Base-by-base conservation (phyloP, 441 rosid species). In the Theobroma grandiflorum region DNA sequence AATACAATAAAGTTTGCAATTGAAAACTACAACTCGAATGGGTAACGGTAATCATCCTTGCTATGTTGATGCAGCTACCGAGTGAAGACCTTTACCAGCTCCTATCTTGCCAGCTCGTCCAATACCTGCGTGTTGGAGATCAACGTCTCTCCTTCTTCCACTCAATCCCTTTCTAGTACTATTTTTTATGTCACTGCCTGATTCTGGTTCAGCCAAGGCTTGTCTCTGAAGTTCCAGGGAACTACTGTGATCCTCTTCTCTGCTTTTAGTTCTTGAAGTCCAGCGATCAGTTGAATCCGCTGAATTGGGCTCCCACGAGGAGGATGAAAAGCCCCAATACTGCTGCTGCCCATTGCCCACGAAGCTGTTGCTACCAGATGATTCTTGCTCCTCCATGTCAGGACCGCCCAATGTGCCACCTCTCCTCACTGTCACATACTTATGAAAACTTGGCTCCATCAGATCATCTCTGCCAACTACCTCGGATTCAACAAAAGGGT, bases 371-470 rank as follows among this genome's bases (percentile, higher is more conserved):
- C 97, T 97, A 66, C 99, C 95, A 2, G 97, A 92, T 40, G 99
- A 94, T 61, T 93, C 95, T 79, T 90, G 90, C 37, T 88, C 95
- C 69, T 90, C 96, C 86, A 87, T 88, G 53, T 90, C 93, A 20
- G 74, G 86, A n/a, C 78, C 86, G 37, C 68, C 81, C 33, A 80
- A 69, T 47, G 81, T 55, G 70, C 90, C 90, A 2, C 91, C 94
- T 59, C 95, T 88, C 75, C 83, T 87, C 68, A 90, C 84, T 0
- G 95, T 93, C 59, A 93, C 96, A 69, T 93, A 92, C 82, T 87
- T 91, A 81, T 90, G 93, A 64, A 91, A 84, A 80, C 97, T 96
- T 22, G 98, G 98, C 75, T 94, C 97, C 86, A 85, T 87, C n/a
- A 93, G 73, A 78, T 96, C 95, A 80, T 92, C 91, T 6, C 22